These are phyloP conservation scores for Candolleomyces aberdarensis DNA, from an alignment of 768 basidiomycete genomes.

Conservation along the genomic window DNA sequence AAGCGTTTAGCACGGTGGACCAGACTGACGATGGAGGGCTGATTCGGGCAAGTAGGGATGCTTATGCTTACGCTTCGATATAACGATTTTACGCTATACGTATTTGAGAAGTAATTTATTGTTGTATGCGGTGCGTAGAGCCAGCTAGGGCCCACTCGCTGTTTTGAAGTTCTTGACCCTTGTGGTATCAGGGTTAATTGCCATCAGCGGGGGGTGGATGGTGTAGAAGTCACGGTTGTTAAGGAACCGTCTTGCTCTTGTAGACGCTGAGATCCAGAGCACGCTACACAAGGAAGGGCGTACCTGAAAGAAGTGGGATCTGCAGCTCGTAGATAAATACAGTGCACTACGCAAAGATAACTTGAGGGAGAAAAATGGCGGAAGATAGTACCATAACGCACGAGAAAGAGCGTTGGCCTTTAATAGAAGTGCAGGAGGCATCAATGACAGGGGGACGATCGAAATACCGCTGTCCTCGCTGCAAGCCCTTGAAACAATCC, in stretches of 20 bases:
- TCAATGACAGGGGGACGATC: constrained; percentile 40
- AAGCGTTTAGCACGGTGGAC: not conserved
- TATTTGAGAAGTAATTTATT: not conserved
- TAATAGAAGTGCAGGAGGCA: constrained; percentile 72
- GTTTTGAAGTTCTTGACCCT: too few relatives aligned
- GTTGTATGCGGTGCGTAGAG: too few relatives aligned
- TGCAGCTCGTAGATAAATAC: too few relatives aligned
- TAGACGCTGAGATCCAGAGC: too few relatives aligned
- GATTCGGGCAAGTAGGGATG: not conserved
- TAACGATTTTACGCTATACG: not conserved
- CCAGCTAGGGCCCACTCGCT: too few relatives aligned
- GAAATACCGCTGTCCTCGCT: constrained; percentile 52
- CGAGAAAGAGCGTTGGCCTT: constrained; percentile 22
- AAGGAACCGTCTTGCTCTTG: too few relatives aligned
- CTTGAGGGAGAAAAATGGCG: constrained; percentile 23
- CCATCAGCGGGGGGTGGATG: too few relatives aligned
- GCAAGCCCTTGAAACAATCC: constrained; percentile 56
- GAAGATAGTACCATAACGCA: not conserved
- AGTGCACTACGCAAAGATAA: too few relatives aligned
- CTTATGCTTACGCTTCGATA: not conserved
- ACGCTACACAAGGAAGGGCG: too few relatives aligned
- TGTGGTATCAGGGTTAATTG: too few relatives aligned
- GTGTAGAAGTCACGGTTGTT: too few relatives aligned
- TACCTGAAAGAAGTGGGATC: too few relatives aligned
- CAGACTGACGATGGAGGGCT: not conserved